phyloP scores from a whole-genome alignment of 2,329 filamentous ascomycete species.

The Gremmenia infestans region DNA sequence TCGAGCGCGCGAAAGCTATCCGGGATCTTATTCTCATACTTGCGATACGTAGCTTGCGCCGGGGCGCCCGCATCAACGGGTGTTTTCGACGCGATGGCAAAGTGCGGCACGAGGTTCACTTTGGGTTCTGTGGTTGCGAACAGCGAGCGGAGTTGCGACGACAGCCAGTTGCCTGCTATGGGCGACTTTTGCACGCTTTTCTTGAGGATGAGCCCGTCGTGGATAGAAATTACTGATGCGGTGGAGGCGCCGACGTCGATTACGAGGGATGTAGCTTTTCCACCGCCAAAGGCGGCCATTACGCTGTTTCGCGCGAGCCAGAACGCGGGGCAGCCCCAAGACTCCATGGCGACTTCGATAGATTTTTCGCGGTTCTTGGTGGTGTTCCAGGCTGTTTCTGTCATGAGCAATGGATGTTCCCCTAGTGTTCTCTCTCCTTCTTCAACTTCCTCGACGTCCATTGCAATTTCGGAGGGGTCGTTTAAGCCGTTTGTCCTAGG shows the following conservation, averaged over 20 bases:
- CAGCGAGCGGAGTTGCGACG: slow-evolving; percentile 77
- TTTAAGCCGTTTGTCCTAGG: slow-evolving; percentile 76
- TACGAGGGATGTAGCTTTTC: slow-evolving; percentile 88
- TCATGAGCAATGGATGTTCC: slow-evolving; percentile 89
- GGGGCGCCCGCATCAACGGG: slow-evolving; percentile 82
- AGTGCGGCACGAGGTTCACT: slow-evolving; percentile 76
- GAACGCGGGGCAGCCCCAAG: slow-evolving; percentile 91
- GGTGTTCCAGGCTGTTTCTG: slow-evolving; percentile 89
- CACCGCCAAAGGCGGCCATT: slow-evolving; percentile 83
- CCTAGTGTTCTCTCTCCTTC: slow-evolving; percentile 71
- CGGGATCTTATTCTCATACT: slow-evolving; percentile 56
- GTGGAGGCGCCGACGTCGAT: slow-evolving; percentile 87
- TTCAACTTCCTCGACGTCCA: slow-evolving; percentile 53
- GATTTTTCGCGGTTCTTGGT: slow-evolving; percentile 85
- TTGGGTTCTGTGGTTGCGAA: slow-evolving; percentile 66
- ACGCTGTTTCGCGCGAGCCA: slow-evolving; percentile 88
- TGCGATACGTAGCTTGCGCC: slow-evolving; percentile 68
- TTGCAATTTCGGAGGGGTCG: slow-evolving; percentile 43
- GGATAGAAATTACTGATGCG: slow-evolving; percentile 83
- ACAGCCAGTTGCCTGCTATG: slow-evolving; percentile 85
- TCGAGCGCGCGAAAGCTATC: slow-evolving; percentile 76
- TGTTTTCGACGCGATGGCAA: slow-evolving; percentile 80
- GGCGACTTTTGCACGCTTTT: slow-evolving; percentile 82
- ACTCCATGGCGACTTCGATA: slow-evolving; percentile 95
- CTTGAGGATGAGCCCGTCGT: slow-evolving; percentile 91